These are phyloP conservation scores for Termitomyces sp. DNA, from an alignment of 768 basidiomycete species.

Conservation along the genomic window DNA sequence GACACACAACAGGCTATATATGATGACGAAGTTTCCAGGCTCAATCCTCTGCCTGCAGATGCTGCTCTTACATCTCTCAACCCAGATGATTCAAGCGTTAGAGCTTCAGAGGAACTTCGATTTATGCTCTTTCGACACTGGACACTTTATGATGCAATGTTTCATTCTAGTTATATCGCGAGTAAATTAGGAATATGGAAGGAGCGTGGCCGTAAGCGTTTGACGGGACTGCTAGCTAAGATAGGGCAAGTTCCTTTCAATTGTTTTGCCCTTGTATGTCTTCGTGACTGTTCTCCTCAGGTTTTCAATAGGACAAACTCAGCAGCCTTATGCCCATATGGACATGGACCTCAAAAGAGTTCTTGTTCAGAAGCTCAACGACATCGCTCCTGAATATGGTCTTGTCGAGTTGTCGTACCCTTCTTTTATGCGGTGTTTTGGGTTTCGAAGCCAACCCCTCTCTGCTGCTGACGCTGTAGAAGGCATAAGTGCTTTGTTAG, in stretches of 20 bases:
- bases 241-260: conserved; percentile 74
- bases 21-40: conserved; percentile 87
- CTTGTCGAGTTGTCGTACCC: conserved; percentile 91
- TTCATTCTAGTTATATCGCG: conserved; percentile 94
- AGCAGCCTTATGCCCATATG: conserved; percentile 94
- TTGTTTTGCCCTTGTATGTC: background rate
- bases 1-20: conserved; percentile 77
- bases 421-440: conserved; percentile 89
- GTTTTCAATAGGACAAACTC: conserved; percentile 90
- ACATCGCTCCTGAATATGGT: conserved; percentile 92
- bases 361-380: conserved; percentile 75
- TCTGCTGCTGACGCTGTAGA: conserved; percentile 94
- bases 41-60: conserved; percentile 61
- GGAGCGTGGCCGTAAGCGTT: conserved; percentile 81
- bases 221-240: conserved; percentile 92
- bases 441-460: conserved; percentile 81
- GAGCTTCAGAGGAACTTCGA: conserved; percentile 82
- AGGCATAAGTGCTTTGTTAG: conserved; percentile 78
- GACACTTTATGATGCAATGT: conserved; percentile 98
- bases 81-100: conserved; percentile 82
- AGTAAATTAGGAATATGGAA: conserved; percentile 96
- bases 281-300: conserved; percentile 32
- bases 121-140: conserved; percentile 97
- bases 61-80: conserved; percentile 42
- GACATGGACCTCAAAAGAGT: conserved; percentile 87